Percentiles rank a stretch among this genome's conserved stretches.
These are phyloP conservation scores for Xylaria longipes DNA, from an alignment of 495 filamentous ascomycete species.

Conservation along the genomic window DNA sequence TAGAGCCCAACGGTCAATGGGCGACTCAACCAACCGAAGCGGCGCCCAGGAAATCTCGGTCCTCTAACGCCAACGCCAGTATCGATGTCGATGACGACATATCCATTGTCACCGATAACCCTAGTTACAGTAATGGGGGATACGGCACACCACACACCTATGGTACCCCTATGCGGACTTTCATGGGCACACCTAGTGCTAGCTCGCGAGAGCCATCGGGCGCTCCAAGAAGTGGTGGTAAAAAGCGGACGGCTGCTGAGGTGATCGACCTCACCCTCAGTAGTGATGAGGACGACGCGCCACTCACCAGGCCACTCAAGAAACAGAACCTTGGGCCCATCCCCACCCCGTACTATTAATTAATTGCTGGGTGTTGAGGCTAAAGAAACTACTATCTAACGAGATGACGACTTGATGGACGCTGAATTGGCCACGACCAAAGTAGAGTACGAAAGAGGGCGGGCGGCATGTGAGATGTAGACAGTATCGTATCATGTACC, in stretches of 20 bases:
- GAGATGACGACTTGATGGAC: neutral
- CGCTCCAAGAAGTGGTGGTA: conserved; percentile 22
- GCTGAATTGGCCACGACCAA: neutral
- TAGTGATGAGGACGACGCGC: conserved; percentile 34
- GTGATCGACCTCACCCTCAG: conserved; percentile 33
- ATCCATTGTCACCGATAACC: conserved; percentile 51
- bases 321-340: conserved; percentile 10
- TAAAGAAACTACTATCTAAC: neutral
- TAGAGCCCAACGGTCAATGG: conserved; percentile 89
- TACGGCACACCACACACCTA: conserved; percentile 9
- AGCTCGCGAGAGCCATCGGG: conserved; percentile 25
- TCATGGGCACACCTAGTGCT: conserved; percentile 1
- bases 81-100: conserved; percentile 73
- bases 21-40: conserved; percentile 40
- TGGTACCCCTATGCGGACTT: conserved; percentile 10
- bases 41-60: conserved; percentile 37
- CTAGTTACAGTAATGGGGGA: conserved; percentile 23
- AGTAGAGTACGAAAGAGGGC: neutral
- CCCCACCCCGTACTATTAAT: neutral
- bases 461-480: neutral
- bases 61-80: conserved; percentile 39
- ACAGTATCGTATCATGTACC: conserved; percentile 9
- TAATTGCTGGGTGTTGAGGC: neutral
- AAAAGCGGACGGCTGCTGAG: conserved; percentile 22
- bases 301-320: conserved; percentile 9